Evolutionary conservation across 805 yeast genomes (phyloP), one percentile per base, ranked within the genome.

Genomic region (Starmerella davenportii): DNA sequence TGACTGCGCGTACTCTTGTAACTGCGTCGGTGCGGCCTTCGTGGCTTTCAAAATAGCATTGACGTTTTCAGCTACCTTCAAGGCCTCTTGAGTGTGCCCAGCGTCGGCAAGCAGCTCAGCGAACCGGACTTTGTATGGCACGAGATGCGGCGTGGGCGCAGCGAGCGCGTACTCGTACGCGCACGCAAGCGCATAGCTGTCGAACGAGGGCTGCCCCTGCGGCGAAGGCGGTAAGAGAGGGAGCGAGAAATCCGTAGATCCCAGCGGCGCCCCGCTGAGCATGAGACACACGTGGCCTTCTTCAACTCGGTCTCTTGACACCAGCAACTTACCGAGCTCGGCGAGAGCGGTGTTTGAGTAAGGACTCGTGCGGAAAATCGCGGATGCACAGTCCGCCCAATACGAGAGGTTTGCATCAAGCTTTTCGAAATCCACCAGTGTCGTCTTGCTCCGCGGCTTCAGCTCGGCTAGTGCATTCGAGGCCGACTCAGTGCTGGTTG

Each of bases 41-140:
- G 40, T 31, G 9, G 47, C 27, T 16, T 40, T 40, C 17, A 41
- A 24, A 16, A 43, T 38, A 2, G 40, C 34, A 9, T 34, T 5
- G 20, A 43, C 41, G 9, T 33, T 37, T 5, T 55, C 56, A 15
- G 60, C 60, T 23, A 66, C 50, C 2, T 27, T 29, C 11, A 38
- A 74, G 2, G 92, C 74, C 16, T 70, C 76, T 1, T 64, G 43
- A 14, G 64, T 52, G 27, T 60, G 53, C 2, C 87, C 90, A 43
- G 65, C 59, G 46, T 84, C 95, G 3, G 79, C 75, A 43, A 84
- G 61, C 19, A 66, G 59, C 35, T 67, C 66, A 0, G 90, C 90
- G 50, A 79, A 90, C 21, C 63, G 63, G 30, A 80, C 57, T 51
- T 78, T 79, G 45, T 69, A 62, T 0, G 72, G 64, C 14, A 78